Conservation (phyloP, 768 basidiomycete species). For the Phlebiopsis flavidoalba region DNA sequence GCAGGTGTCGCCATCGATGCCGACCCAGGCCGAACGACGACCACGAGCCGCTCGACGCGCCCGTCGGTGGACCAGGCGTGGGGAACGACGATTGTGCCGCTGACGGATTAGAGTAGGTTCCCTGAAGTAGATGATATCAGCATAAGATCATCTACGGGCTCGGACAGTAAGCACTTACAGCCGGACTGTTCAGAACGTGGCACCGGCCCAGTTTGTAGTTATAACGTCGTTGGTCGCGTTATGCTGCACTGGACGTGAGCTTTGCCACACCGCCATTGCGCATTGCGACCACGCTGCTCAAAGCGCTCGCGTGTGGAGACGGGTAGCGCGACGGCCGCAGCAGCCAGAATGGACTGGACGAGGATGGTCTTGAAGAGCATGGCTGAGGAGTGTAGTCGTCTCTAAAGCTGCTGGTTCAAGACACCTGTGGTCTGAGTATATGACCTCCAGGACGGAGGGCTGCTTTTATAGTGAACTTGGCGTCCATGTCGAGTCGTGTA, state of each 20-base stretch:
- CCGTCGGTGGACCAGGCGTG: not conserved
- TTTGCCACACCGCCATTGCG: not conserved
- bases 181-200: conserved; percentile 23
- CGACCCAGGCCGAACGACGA: not conserved
- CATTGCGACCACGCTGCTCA: too few relatives aligned
- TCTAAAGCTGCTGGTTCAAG: too few relatives aligned
- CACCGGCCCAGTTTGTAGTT: conserved; percentile 33
- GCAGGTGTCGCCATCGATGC: not conserved
- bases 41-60: conserved; percentile 7
- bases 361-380: conserved; percentile 19
- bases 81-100: not conserved
- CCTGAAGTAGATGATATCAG: too few relatives aligned
- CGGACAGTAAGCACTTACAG: too few relatives aligned
- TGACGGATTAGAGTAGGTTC: too few relatives aligned
- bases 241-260: conserved; percentile 6
- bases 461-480: not conserved
- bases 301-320: conserved; percentile 18
- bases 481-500: too few relatives aligned
- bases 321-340: conserved; percentile 20
- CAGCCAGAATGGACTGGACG: conserved; percentile 19
- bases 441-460: too few relatives aligned
- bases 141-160: too few relatives aligned
- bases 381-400: not conserved
- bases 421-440: too few relatives aligned
- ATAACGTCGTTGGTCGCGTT: conserved; percentile 19